Conservation (phyloP, 208 protist genomes). For the Wallacemonas sp. region DNA sequence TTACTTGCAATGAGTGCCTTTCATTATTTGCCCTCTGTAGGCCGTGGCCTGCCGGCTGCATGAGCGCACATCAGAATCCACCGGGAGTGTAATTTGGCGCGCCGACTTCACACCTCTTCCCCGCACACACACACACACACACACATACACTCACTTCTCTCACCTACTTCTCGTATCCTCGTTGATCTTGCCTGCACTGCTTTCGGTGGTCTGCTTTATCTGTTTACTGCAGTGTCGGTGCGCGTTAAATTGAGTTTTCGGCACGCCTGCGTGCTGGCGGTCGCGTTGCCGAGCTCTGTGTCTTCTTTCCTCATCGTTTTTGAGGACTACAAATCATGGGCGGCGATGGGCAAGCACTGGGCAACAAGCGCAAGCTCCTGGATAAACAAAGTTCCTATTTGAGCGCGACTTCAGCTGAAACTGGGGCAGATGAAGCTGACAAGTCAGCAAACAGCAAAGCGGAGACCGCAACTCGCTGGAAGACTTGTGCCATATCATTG, state of each 20-base stretch:
- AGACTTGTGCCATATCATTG: slow-evolving; percentile 58
- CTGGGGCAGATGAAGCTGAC: slow-evolving; percentile 4
- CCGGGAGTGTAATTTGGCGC: too few relatives aligned
- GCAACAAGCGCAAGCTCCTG: slow-evolving; percentile 74
- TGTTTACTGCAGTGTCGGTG: not conserved
- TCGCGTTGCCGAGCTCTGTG: too few relatives aligned
- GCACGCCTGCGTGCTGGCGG: not conserved
- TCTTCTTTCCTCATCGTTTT: slow-evolving; percentile 6
- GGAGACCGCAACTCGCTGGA: slow-evolving; percentile 35
- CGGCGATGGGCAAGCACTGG: slow-evolving; percentile 75
- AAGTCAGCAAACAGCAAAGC: slow-evolving; percentile 23
- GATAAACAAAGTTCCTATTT: slow-evolving; percentile 47
- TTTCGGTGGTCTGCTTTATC: not conserved
- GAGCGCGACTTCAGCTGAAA: slow-evolving; percentile 19
- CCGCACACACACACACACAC: not conserved
- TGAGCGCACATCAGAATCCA: too few relatives aligned
- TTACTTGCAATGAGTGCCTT: too few relatives aligned
- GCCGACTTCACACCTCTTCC: too few relatives aligned
- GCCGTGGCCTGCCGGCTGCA: too few relatives aligned
- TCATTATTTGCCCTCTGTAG: too few relatives aligned
- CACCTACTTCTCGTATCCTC: not conserved
- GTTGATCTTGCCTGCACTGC: not conserved
- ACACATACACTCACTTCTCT: too few relatives aligned
- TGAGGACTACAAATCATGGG: slow-evolving; percentile 39
- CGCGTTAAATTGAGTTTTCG: slow-evolving; percentile 9